These are phyloP conservation scores for Heliamphora exappendiculata DNA, from an alignment of 148 eudicot genomes.

Conservation along the genomic window DNA sequence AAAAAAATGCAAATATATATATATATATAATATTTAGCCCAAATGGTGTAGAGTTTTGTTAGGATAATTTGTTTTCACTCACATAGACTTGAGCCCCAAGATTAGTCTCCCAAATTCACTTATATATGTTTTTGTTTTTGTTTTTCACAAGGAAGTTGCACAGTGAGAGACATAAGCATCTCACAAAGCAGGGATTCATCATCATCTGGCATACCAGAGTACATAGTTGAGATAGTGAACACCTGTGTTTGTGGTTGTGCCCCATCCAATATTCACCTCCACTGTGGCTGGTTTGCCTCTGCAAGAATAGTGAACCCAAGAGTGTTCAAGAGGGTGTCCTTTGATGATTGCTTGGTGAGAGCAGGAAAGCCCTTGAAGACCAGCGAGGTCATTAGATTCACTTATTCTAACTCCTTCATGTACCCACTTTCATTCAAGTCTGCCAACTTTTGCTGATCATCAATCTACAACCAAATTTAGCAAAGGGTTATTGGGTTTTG, in stretches of 20 bases:
- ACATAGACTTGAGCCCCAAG: no score
- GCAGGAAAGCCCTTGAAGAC: constrained; percentile 27
- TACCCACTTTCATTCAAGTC: constrained; percentile 37
- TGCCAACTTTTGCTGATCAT: constrained; percentile 34
- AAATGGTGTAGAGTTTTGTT: not conserved
- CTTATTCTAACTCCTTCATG: constrained; percentile 38
- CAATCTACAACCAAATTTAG: no score
- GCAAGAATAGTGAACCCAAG: constrained; percentile 36
- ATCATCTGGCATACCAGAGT: constrained; percentile 13
- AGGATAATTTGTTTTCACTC: no score
- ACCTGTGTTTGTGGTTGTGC: constrained; percentile 32
- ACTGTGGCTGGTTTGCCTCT: constrained; percentile 48
- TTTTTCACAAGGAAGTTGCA: constrained; percentile 5
- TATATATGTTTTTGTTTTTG: not conserved
- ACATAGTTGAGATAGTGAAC: constrained; percentile 31
- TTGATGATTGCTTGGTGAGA: constrained; percentile 40
- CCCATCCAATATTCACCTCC: constrained; percentile 34
- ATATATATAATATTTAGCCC: no score
- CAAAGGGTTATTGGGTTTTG: no score
- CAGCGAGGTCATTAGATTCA: constrained; percentile 29
- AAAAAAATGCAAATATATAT: no score
- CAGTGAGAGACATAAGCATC: constrained; percentile 16
- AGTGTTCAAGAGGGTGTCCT: constrained; percentile 29
- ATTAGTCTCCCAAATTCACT: not conserved
- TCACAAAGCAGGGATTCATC: constrained; percentile 16